Percentiles rank a stretch among this genome's conserved stretches.
Conservation (phyloP, 305 asterid species). For the Fraxinus angustifolia region DNA sequence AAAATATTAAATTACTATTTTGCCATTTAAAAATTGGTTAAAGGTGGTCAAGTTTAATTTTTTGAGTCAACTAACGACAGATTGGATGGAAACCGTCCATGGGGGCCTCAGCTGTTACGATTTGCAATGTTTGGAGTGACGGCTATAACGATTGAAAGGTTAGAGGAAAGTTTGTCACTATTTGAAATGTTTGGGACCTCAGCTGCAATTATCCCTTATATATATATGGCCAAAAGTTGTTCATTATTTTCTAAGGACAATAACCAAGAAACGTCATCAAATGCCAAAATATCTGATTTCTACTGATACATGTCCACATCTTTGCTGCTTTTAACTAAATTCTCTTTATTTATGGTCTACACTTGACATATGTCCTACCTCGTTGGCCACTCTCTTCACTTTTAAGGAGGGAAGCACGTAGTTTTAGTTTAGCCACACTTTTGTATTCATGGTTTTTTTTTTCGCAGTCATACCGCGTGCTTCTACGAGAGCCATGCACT, state of each 20-base stretch:
- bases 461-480: not conserved
- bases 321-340: not conserved
- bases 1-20: no score
- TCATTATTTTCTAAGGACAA: not conserved
- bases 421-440: not conserved
- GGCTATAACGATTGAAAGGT: no score
- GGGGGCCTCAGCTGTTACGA: no score
- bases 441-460: not conserved
- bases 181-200: no score
- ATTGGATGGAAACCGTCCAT: no score
- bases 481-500: not conserved
- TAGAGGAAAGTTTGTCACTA: no score
- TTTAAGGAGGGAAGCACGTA: not conserved
- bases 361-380: not conserved
- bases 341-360: not conserved
- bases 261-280: not conserved
- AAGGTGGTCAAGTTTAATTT: no score
- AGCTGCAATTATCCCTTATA: no score
- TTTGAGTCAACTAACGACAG: no score
- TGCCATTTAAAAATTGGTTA: no score
- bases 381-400: not conserved
- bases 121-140: no score
- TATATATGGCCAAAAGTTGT: not conserved
- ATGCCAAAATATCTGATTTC: not conserved
- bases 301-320: not conserved